A percentile compares a stretch with the other conserved stretches of the same genome.
Evolutionary conservation across 2,329 filamentous ascomycete genomes (phyloP).

Genomic region (Exophiala phaeomuriformis): DNA sequence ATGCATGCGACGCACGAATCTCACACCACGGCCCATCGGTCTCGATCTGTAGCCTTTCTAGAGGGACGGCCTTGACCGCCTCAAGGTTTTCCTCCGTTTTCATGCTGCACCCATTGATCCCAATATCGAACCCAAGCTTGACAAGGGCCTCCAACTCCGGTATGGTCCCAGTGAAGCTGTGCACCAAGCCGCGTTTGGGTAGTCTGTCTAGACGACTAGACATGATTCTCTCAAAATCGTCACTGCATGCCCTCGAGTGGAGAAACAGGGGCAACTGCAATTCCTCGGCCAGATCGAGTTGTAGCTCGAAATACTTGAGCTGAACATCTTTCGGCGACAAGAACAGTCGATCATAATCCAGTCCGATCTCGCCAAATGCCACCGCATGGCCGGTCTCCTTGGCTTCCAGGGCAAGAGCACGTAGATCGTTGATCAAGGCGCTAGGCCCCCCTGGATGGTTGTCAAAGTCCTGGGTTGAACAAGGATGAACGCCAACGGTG

Average conservation of each 20-base stretch:
- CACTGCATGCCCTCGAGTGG: slow-evolving; percentile 79
- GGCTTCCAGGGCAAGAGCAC: slow-evolving; percentile 54
- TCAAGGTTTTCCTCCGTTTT: slow-evolving; percentile 88
- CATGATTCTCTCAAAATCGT: slow-evolving; percentile 72
- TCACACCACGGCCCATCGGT: slow-evolving; percentile 98
- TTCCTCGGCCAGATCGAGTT: slow-evolving; percentile 69
- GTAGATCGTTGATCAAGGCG: slow-evolving; percentile 51
- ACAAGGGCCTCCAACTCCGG: slow-evolving; percentile 79
- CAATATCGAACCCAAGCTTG: slow-evolving; percentile 75
- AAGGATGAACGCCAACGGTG: slow-evolving; percentile 91
- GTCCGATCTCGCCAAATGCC: slow-evolving; percentile 89
- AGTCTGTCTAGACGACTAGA: slow-evolving; percentile 57
- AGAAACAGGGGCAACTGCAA: slow-evolving; percentile 82
- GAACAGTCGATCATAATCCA: slow-evolving; percentile 90
- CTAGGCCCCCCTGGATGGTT: slow-evolving; percentile 42
- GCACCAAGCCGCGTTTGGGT: slow-evolving; percentile 73
- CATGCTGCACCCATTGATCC: slow-evolving; percentile 94
- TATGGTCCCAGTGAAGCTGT: slow-evolving; percentile 84
- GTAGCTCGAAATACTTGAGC: slow-evolving; percentile 73
- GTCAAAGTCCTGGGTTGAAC: slow-evolving; percentile 73
- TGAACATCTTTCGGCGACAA: slow-evolving; percentile 73
- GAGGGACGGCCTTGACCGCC: slow-evolving; percentile 69
- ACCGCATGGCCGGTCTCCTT: slow-evolving; percentile 55
- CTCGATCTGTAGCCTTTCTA: slow-evolving; percentile 83
- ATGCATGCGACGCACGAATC: slow-evolving; percentile 80